Conservation (phyloP, 2,329 filamentous ascomycete genomes). For the Tolypocladium sp. region DNA sequence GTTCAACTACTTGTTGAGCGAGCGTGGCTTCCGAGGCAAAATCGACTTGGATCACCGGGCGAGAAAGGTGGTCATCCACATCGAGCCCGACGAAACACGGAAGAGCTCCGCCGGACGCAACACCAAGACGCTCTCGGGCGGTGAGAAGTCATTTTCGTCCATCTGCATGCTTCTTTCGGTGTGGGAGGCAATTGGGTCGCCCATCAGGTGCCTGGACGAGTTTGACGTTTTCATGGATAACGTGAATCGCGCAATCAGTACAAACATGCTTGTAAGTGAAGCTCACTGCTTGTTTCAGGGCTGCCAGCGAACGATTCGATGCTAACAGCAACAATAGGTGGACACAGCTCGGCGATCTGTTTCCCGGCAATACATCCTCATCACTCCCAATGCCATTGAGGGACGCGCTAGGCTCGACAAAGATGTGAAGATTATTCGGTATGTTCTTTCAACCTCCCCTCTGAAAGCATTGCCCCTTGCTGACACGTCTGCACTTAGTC, state of each 20-base stretch:
- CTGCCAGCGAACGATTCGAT: neutral
- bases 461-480: conserved; percentile 3
- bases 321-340: conserved; percentile 45
- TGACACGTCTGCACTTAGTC: conserved; percentile 25
- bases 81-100: conserved; percentile 62
- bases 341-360: conserved; percentile 74
- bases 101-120: conserved; percentile 63
- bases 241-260: conserved; percentile 87
- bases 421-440: conserved; percentile 75
- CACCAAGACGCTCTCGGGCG: conserved; percentile 87
- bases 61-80: conserved; percentile 69
- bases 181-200: conserved; percentile 97
- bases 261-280: conserved; percentile 74
- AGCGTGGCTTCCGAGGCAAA: conserved; percentile 79
- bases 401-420: conserved; percentile 45
- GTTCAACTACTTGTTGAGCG: conserved; percentile 81
- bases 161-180: conserved; percentile 87
- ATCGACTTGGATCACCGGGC: conserved; percentile 68
- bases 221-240: conserved; percentile 99
- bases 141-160: conserved; percentile 96
- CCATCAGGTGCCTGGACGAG: conserved; percentile 89
- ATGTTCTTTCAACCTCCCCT: conserved; percentile 12
- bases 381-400: conserved; percentile 82
- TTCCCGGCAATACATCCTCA: conserved; percentile 91
- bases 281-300: neutral